Base-by-base conservation (phyloP, 2,329 filamentous ascomycete species). In the Alternaria gansuensis region DNA sequence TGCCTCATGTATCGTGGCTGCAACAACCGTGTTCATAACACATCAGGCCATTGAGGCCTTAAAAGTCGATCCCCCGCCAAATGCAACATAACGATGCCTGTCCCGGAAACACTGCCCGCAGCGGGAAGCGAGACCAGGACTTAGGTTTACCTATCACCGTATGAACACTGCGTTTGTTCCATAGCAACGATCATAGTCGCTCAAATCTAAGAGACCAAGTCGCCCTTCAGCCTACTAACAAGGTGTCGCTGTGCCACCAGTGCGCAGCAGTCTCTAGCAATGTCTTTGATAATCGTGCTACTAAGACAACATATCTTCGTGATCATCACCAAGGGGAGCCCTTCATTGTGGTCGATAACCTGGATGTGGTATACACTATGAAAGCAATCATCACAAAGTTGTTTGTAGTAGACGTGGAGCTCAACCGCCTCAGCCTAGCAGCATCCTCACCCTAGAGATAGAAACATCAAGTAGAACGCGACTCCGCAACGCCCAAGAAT, bases 1-100 rank as follows among this genome's bases (percentile, higher is more conserved):
- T 11, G 5, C 11, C 56, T 37, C 44, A 26, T 21, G 44, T 34
- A 14, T n/a, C 36, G 31, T 9, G 14, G 24, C 31, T 34, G 44
- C 21, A 33, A 3, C 28, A 21, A 46, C 17, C 44, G 23, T 24
- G 13, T 21, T 31, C 1, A 21, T 24, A 8, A 4, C n/a, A 8
- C 24, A 29, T 51, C 36, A 31, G 11, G 11, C n/a, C 34, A 31
- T 33, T 26, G 21, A 34, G 39, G 41, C 7, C 49, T 8, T 13
- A 37, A 63, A 54, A 71, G 67, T 54, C 67, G 69, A 68, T 74
- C 64, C 69, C 69, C 69, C 64, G 67, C 68, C 72, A 21, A 63
- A 54, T 53, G 40, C 45, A 24, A 57, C 65, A 63, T 49, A 54
- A 67, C 54, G 55, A 65, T 62, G 64, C 62, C 61, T 61, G 66